Evolutionary conservation across 352 stramenopile genomes (phyloP), one percentile per base, ranked within the genome.

Genomic region (Detonula confervacea): DNA sequence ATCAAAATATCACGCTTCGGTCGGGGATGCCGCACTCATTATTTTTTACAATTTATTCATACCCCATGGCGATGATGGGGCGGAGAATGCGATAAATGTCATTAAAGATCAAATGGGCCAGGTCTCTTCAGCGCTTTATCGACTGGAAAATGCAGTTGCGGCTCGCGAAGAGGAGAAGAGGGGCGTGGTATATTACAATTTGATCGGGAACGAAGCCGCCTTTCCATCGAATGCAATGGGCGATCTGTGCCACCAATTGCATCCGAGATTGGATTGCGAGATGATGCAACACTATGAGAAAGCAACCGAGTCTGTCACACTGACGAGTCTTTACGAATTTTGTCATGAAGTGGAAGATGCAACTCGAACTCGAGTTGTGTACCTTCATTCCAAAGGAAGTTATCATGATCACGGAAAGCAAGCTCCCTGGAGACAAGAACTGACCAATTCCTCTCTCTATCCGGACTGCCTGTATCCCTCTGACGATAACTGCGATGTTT

Each of bases 361-460:
- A 51, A 54, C 24, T 54, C 12, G 4, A 29, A 54, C 46, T 29
- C 57, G 77, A 54, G 78, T 89, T 2, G 61, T 59, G 0, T 89
- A 89, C 69, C 59, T 89, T 44, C 77, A 89, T 44, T 84, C 77
- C 18, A 89, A 89, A 46, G 82, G 82, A 62, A 80, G 57, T 35
- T 89, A 83, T 29, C 77, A 89, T 61, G 8, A 89, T 84, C 60
- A 74, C 51, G 9, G 70, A 77, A 54, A 54, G n/a, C 46, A 54
- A 54, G 18, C 46, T 6, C 46, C 46, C 33, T 87, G 77, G 82
- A 61, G 82, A 55, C 63, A 61, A 60, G 44, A 71, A 70, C 44
- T 87, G 27, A 89, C 78, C 7, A 55, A 77, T 27, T 56, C 77
- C n/a, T 73, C 74, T 0, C 29, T 88, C 3, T 66, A 85, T 60